phyloP scores from a whole-genome alignment of 345 rosid species.

The Cardiospermum halicacabum region DNA sequence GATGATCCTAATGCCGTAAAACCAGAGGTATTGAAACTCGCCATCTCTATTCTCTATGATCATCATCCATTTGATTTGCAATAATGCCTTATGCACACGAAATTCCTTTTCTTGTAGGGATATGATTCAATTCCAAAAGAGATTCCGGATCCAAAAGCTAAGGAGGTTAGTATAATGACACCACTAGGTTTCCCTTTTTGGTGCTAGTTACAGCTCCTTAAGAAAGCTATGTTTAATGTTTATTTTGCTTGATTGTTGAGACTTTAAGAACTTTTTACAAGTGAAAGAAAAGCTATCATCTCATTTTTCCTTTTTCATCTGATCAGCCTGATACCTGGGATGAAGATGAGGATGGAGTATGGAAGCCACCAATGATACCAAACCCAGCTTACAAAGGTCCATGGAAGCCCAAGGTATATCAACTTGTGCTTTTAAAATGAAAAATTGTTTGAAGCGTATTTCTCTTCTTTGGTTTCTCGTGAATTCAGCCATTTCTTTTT shows the following conservation, averaged over 20 bases:
- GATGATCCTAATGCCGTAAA: constrained; percentile 39
- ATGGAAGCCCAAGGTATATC: constrained; percentile 38
- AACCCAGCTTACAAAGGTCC: constrained; percentile 48
- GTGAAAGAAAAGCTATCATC: neutral
- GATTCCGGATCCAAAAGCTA: constrained; percentile 40
- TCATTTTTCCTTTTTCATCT: neutral
- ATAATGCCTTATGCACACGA: neutral
- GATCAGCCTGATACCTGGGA: constrained; percentile 43
- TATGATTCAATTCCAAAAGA: constrained; percentile 40
- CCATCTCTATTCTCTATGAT: neutral
- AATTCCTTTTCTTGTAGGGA: constrained; percentile 22
- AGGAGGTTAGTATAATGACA: constrained; percentile 25
- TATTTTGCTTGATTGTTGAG: neutral
- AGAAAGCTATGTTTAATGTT: neutral
- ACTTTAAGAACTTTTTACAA: neutral
- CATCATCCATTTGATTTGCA: neutral
- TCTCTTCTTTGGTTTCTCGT: neutral
- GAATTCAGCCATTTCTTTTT: neutral
- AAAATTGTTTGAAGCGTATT: neutral
- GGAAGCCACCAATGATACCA: constrained; percentile 39
- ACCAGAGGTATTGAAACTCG: constrained; percentile 32
- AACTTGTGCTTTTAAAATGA: neutral
- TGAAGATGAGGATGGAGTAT: constrained; percentile 42
- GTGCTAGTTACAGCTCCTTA: neutral
- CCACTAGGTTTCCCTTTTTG: neutral